Conservation (phyloP, 805 yeast species). For the Candida odintsovae region DNA sequence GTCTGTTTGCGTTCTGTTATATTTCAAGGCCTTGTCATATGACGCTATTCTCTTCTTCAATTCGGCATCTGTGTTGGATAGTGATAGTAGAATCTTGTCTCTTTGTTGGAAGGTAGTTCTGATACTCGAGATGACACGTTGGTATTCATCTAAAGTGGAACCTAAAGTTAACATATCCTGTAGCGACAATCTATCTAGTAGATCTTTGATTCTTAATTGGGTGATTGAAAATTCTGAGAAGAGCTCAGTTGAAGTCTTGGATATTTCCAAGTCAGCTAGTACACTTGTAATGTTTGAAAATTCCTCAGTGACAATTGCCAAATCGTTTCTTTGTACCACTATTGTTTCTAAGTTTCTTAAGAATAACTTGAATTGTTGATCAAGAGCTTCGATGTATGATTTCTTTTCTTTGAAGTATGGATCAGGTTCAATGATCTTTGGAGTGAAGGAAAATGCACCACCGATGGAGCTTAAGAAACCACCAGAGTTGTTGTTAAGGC, state of each 20-base stretch:
- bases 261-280: constrained; percentile 70
- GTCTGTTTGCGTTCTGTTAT: constrained; percentile 54
- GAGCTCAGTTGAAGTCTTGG: constrained; percentile 56
- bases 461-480: constrained; percentile 68
- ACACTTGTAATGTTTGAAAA: constrained; percentile 50
- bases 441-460: constrained; percentile 57
- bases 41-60: constrained; percentile 39
- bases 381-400: constrained; percentile 63
- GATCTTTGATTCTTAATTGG: constrained; percentile 64
- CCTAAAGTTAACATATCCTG: constrained; percentile 87
- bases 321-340: constrained; percentile 68
- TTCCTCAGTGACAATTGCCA: constrained; percentile 64
- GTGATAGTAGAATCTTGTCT: constrained; percentile 44
- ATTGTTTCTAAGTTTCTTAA: constrained; percentile 69
- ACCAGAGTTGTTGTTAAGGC: constrained; percentile 30
- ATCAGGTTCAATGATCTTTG: constrained; percentile 72
- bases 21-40: constrained; percentile 39
- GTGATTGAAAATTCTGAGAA: constrained; percentile 67
- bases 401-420: constrained; percentile 68
- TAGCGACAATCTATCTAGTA: constrained; percentile 69
- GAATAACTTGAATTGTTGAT: constrained; percentile 63
- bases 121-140: constrained; percentile 69
- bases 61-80: constrained; percentile 45
- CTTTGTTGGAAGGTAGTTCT: constrained; percentile 72
- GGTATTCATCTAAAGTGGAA: constrained; percentile 81